Conservation (phyloP, 164 flowering plant species). For the Stephania cephalantha region DNA sequence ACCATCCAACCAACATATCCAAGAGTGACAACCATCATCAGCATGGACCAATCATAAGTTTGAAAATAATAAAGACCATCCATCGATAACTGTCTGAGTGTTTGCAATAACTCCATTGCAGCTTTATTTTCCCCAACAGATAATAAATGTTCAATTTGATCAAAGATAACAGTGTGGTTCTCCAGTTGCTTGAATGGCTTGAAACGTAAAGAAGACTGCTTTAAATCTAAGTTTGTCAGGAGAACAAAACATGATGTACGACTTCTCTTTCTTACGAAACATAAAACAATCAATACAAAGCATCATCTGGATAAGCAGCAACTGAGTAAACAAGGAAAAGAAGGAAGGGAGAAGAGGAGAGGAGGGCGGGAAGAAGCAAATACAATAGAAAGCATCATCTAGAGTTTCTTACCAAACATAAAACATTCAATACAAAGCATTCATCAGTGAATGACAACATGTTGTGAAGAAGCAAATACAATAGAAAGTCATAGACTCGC, state of each 20-base stretch:
- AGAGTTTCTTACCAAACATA: no score
- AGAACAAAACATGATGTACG: constrained; percentile 11
- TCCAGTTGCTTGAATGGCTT: constrained; percentile 78
- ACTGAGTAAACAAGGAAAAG: neutral
- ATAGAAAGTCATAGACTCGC: no score
- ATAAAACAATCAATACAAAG: neutral
- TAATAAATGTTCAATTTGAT: constrained; percentile 56
- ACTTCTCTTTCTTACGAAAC: neutral
- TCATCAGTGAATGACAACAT: neutral
- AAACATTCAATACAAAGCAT: no score
- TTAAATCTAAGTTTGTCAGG: constrained; percentile 70
- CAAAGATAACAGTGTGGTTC: constrained; percentile 40
- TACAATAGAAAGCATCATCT: neutral
- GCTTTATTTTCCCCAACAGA: constrained; percentile 43
- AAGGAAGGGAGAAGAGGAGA: no score
- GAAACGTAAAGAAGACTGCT: constrained; percentile 69
- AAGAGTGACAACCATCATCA: constrained; percentile 80
- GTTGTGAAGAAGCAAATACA: neutral
- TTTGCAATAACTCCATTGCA: constrained; percentile 55
- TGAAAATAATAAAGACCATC: constrained; percentile 94
- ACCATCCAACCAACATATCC: constrained; percentile 96
- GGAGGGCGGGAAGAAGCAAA: neutral
- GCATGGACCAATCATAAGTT: constrained; percentile 96
- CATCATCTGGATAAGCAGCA: neutral
- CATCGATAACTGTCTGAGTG: constrained; percentile 69